phyloP scores from a whole-genome alignment of 306 rosid genomes.

The Rosa rugosa region DNA sequence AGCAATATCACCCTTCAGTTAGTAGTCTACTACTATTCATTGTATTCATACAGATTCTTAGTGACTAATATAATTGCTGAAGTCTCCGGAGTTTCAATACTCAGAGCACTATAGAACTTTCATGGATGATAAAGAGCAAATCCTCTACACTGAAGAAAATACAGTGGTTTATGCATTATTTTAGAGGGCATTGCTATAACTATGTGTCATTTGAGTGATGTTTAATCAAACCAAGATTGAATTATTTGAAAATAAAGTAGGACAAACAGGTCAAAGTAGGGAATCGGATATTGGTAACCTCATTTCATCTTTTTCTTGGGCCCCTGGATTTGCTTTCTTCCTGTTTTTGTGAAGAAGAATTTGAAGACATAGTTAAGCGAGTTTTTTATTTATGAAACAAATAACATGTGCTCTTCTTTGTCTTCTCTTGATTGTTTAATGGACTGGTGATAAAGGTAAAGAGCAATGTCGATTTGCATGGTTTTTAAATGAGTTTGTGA shows the following conservation, averaged over 20 bases:
- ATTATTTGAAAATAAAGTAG: constrained; percentile 38
- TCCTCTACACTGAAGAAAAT: background rate
- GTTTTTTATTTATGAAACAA: constrained; percentile 22
- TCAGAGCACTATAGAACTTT: background rate
- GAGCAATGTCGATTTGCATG: constrained; percentile 11
- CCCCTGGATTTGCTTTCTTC: constrained; percentile 23
- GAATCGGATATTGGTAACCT: constrained; percentile 14
- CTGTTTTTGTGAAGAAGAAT: constrained; percentile 30
- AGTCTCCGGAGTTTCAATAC: background rate
- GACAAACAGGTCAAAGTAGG: constrained; percentile 32
- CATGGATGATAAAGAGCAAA: background rate
- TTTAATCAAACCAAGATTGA: constrained; percentile 17
- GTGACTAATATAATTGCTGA: background rate
- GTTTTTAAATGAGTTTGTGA: constrained; percentile 1
- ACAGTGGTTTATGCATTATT: no score
- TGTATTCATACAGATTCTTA: background rate
- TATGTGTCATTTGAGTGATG: constrained; percentile 30
- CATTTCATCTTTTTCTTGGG: constrained; percentile 31
- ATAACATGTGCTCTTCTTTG: background rate
- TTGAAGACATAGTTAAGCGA: constrained; percentile 26
- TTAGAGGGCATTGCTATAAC: constrained; percentile 11
- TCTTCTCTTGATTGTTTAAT: constrained; percentile 8
- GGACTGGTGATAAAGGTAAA: constrained; percentile 17
- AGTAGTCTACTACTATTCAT: background rate
- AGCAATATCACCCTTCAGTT: background rate